phyloP scores from a whole-genome alignment of 2,329 filamentous ascomycete genomes.

The Ascocoryne sarcoides region DNA sequence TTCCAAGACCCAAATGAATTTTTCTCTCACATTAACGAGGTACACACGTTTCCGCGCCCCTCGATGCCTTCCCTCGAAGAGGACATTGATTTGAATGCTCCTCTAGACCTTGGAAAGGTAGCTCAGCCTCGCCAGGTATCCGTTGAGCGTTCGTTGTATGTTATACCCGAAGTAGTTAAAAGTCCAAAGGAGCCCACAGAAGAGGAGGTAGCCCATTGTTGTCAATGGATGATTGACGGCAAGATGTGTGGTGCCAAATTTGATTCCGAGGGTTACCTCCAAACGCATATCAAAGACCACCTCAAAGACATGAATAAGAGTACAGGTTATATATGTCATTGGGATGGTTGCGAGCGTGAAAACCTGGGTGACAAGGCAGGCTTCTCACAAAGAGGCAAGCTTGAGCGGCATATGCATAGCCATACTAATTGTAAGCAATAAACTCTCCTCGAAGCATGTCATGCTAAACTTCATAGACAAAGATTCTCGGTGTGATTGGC shows the following conservation, averaged over 20 bases:
- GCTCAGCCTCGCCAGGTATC: background rate
- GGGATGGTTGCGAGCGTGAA: slow-evolving; percentile 45
- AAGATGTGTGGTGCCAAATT: slow-evolving; percentile 15
- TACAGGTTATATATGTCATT: slow-evolving; percentile 44
- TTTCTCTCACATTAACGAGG: slow-evolving; percentile 18
- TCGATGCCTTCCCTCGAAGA: background rate
- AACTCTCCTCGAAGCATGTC: background rate
- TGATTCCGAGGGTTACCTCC: slow-evolving; percentile 37
- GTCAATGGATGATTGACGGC: slow-evolving; percentile 19
- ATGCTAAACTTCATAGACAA: slow-evolving; percentile 38
- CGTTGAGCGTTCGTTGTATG: background rate
- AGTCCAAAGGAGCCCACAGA: background rate
- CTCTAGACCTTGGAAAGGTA: background rate
- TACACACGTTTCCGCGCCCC: slow-evolving; percentile 15
- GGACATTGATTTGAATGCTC: background rate
- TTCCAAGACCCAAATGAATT: slow-evolving; percentile 21
- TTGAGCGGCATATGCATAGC: slow-evolving; percentile 56
- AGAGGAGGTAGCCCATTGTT: slow-evolving; percentile 12
- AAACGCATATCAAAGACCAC: slow-evolving; percentile 47
- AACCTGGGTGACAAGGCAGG: slow-evolving; percentile 30
- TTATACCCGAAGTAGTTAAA: background rate
- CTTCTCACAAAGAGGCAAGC: slow-evolving; percentile 53
- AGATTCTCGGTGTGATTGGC: slow-evolving; percentile 42
- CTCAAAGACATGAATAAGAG: slow-evolving; percentile 37
- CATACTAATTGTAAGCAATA: slow-evolving; percentile 50